Conservation (phyloP, 331 rosid genomes). For the Cucumis variabilis region DNA sequence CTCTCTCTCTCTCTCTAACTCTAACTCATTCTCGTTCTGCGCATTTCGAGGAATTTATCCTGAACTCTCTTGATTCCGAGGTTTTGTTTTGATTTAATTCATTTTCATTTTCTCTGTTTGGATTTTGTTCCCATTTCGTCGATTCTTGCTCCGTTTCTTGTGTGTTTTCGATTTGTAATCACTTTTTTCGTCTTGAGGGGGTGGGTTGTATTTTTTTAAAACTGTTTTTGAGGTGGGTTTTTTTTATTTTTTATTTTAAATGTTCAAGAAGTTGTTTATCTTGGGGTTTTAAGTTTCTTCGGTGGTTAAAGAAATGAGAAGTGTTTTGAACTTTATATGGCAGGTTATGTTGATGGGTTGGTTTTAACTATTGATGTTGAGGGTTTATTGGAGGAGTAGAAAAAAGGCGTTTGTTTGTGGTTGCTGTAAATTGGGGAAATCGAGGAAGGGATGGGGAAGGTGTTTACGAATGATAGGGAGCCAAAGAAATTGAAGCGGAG, state of each 20-base stretch:
- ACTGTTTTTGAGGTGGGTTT: background rate
- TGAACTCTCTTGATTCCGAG: conserved; percentile 8
- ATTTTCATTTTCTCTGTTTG: background rate
- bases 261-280: background rate
- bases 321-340: background rate
- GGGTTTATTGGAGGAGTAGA: background rate
- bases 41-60: background rate
- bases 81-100: background rate
- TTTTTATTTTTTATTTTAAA: background rate
- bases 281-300: background rate
- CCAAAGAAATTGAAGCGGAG: conserved; percentile 54
- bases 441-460: conserved; percentile 63
- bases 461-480: conserved; percentile 56
- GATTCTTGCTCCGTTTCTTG: conserved; percentile 14
- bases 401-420: background rate
- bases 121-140: background rate
- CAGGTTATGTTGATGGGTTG: conserved; percentile 31
- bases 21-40: conserved; percentile 15
- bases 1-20: conserved; percentile 17
- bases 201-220: background rate
- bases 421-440: background rate
- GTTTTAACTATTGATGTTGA: conserved; percentile 20
- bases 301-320: background rate
- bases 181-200: background rate
- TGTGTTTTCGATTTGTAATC: background rate